Evolutionary conservation across 2,329 filamentous ascomycete species (phyloP), one percentile per base, ranked within the genome.

Genomic region (Thermothelomyces thermophilus): DNA sequence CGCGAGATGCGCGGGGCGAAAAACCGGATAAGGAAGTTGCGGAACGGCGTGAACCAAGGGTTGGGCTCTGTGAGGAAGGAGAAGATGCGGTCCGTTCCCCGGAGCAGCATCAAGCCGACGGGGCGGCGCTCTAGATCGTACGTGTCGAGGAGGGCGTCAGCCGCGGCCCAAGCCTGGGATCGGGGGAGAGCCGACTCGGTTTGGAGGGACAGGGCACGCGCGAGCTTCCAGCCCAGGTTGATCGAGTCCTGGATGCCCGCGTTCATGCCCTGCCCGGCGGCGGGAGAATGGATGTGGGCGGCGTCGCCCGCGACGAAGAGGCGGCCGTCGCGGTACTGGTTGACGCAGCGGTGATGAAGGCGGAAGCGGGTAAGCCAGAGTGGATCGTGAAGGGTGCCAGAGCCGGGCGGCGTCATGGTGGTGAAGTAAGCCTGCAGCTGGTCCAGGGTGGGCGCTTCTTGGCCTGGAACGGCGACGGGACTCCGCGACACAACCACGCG

Each of bases 231-330:
- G 19, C 71, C 72, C 0, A 80, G 64, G 49, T 80, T 79, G 26
- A 74, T 66, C 0, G 74, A 71, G 49, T 80, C 76, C 20, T 74
- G 72, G 17, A 80, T 68, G 0, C 76, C 76, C 0, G 74, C 74
- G 57, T 81, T 80, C 56, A 81, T 75, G 1, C 78, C 78, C 57
- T 79, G 77, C 0, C 75, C 79, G 2, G 76, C 78, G 0, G 73
- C 71, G 0, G 75, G 75, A 33, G 68, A 75, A 52, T 80, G 76
- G 11, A 76, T 76, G 52, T 82, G 77, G 1, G 74, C 75, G 5
- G 77, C 76, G 49, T 82, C 79, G 13, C 78, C 77, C 1, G 73
- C 76, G 0, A 82, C 63, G 39, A 81, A 74, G 3, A 77, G 66
- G 3, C 75, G 69, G 2, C 72, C 70, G 19, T 68, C 66, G 5